Evolutionary conservation across 805 yeast genomes (phyloP), one percentile per base, ranked within the genome.

Genomic region (Sungouiozyma intestinalis): DNA sequence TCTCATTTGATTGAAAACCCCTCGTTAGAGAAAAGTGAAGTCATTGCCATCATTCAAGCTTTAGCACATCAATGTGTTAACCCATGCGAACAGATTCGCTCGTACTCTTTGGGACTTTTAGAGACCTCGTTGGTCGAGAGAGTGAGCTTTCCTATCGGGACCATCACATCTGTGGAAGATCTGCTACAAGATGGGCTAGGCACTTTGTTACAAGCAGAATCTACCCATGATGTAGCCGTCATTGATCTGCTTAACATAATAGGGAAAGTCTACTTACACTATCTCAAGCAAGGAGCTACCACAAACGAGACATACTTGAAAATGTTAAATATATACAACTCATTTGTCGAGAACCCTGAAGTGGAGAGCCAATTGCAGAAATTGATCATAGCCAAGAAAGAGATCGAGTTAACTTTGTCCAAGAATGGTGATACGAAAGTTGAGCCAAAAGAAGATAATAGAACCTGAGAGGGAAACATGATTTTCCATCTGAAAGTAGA

Each of bases 21-120:
- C 65, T 36, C 33, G 5, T 33, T 42, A 17, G 62, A 39, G 41
- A 55, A 40, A 31, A 68, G 62, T 34, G 70, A 64, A 46, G 58
- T 58, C 36, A 58, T 65, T 48, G 81, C 94, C 1, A 66, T 85
- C 46, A 68, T 83, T 21, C 90, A 85, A 55, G 94, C 94, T 0
- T 68, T 87, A 41, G 86, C 92, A 0, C 90, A 83, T 53, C 96
- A 88, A 58, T 84, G 95, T 57, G 73, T 82, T 57, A 87, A 87
- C 53, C 95, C 95, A 16, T 85, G 94, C 57, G 68, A 85, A 20
- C 87, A 84, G 54, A 66, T 87, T 9, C 67, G 95, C 33, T 61
- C 72, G 0, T 75, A 71, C 58, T 88, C 95, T 0, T 62, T 86
- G 35, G 69, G 70, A 16, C 60, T 74, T 0, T 68, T 88, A 40